A percentile compares a stretch with the other conserved stretches of the same genome.
Conservation (phyloP, 1,139 yeast species). For the Kluyveromyces sp. region DNA sequence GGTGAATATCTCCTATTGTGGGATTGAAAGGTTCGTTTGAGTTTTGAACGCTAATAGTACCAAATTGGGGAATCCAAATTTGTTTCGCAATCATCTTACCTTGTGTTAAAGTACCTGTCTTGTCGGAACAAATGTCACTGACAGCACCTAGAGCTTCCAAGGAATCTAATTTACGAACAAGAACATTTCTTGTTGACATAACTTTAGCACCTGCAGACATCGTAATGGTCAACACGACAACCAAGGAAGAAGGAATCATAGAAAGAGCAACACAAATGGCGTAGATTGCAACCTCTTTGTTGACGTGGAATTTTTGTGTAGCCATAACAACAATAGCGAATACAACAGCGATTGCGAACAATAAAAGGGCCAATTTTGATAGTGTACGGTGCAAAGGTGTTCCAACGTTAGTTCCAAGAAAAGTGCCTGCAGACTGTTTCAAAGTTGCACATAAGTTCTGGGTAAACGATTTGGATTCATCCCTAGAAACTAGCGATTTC, state of each 20-base stretch:
- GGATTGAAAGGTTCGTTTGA: conserved; percentile 72
- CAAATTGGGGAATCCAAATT: conserved; percentile 74
- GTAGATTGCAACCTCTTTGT: conserved; percentile 89
- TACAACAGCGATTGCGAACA: conserved; percentile 70
- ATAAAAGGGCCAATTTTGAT: conserved; percentile 88
- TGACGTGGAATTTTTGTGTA: conserved; percentile 83
- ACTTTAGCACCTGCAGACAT: conserved; percentile 91
- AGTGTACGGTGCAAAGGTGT: conserved; percentile 92
- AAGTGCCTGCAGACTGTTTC: conserved; percentile 51
- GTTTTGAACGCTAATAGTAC: conserved; percentile 53
- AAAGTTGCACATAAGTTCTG: conserved; percentile 32
- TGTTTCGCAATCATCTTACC: conserved; percentile 91
- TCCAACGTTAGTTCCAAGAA: conserved; percentile 69
- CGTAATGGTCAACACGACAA: conserved; percentile 94
- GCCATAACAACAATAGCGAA: conserved; percentile 84
- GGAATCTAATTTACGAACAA: conserved; percentile 85
- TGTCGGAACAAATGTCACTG: conserved; percentile 90
- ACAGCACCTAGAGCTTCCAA: conserved; percentile 96
- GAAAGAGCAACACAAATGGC: conserved; percentile 97
- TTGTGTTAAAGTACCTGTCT: conserved; percentile 92
- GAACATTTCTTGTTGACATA: conserved; percentile 91
- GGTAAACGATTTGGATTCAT: conserved; percentile 38
- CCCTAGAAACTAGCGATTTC: conserved; percentile 64
- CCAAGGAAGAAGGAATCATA: conserved; percentile 96
- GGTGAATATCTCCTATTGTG: conserved; percentile 48